Base-by-base conservation (phyloP, 1,284 basidiomycete genomes). In the Puccinia brachypodii region DNA sequence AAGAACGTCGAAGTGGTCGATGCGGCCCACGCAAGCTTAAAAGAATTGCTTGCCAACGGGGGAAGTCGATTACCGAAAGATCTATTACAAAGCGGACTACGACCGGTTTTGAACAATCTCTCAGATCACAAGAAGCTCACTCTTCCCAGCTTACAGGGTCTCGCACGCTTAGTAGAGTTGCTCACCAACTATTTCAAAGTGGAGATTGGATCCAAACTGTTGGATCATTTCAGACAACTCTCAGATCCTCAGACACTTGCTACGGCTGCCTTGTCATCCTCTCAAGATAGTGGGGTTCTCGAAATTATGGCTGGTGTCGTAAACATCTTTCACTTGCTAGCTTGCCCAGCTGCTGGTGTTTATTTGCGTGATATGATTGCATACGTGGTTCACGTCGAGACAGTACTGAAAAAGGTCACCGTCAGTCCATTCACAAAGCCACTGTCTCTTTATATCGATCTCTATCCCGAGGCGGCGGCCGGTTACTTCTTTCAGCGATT, bases 101-200 rank as follows among this genome's bases (percentile, higher is more conserved):
- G 96, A 44, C 97, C 97, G 0, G 98, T 99, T 83, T 88, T 99
- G 71, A 97, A 98, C 92, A 99, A 99, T 86, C 90, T 99, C 25
- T 96, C 96, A 3, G 98, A 99, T 87, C 93, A 96, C 58, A 95
- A 96, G 86, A 91, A 94, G 40, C 89, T 99, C 40, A 96, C 95
- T 3, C 93, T 98, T n/a, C 91, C 94, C 7, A 96, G 96, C 25
- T 88, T 99, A 69, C 95, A 98, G 86, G 97, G 98, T 4, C 89
- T 99, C 33, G 96, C 97, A 16, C 91, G 96, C n/a, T 90, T 99
- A 82, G 89, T 99, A 73, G 95, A 98, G 87, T 90, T 99, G 8
- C 88, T 99, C 80, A 98, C 96, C 69, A 98, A 97, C 86, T 99
- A 99, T 88, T 99, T 99, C 92, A 99, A 99, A 87, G 96, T 99